Base-by-base conservation (phyloP, 1,139 yeast genomes). In the Nakaseomyces sp. region DNA sequence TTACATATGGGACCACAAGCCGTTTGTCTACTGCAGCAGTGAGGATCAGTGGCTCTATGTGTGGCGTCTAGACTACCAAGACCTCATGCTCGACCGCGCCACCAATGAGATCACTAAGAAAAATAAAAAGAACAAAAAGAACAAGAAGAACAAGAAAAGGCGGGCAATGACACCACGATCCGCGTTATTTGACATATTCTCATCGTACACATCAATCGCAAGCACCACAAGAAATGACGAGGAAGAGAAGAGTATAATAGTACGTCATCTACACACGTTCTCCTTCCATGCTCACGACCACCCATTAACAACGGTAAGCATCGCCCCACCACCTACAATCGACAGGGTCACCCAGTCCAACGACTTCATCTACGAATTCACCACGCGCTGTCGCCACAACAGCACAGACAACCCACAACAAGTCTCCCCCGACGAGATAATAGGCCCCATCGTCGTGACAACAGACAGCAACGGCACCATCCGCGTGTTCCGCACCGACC, bases 241-340 rank as follows among this genome's bases (percentile, higher is more conserved):
- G 22, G 29, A 22, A 15, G 28, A 26, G 10, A 29, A 33, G 42
- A 48, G 31, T 40, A 58, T 56, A 35, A 39, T 43, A 4, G 42
- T 54, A 24, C 61, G 60, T 26, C 56, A 66, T 41, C 50, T 46
- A n/a, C 60, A 77, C 51, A 78, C 78, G 59, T 71, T 83, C 3
- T 72, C 84, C 4, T 84, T 87, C 60, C 93, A 84, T 64, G 88
- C 94, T 0, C 89, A 85, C 63, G 79, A 77, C 55, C 69, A 81
- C 1, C 74, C 77, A 35, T 85, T 88, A 19, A 87, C 93, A 40
- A 80, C 77, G 25, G 93, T 96, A 0, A 56, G 77, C 0, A 77
- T 87, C 65, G 96, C 95, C 0, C 96, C 97, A 0, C 67, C 74
- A 13, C 67, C 69, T 2, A 81, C 96, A 0, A 71, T 76, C 45